A percentile compares a stretch with the other conserved stretches of the same genome.
Evolutionary conservation across 306 rosid genomes (phyloP).

Genomic region (Phaseolus lunatus): DNA sequence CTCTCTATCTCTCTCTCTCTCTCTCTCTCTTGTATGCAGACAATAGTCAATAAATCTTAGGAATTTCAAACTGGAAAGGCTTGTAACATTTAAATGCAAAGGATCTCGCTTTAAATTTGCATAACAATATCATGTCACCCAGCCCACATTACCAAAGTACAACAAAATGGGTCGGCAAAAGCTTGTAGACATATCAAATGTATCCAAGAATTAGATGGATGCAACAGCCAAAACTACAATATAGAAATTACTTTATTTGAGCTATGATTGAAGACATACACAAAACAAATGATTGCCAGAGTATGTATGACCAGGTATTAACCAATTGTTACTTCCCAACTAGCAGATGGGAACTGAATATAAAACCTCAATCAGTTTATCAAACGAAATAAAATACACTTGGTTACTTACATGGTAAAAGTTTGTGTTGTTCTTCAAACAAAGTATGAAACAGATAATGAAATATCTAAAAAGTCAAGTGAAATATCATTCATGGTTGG

Average conservation of each 20-base stretch:
- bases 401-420: background rate
- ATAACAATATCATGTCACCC: background rate
- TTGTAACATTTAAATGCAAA: background rate
- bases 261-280: conserved; percentile 10
- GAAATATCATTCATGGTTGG: conserved; percentile 1
- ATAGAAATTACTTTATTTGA: conserved; percentile 12
- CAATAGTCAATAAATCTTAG: conserved; percentile 11
- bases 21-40: conserved; percentile 23
- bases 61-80: conserved; percentile 1
- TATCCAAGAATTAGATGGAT: conserved; percentile 6
- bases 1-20: no score
- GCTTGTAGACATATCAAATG: conserved; percentile 10
- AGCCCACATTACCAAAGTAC: background rate
- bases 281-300: conserved; percentile 4
- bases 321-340: conserved; percentile 10
- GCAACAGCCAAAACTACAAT: background rate
- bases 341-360: background rate
- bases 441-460: conserved; percentile 35
- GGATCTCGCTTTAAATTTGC: background rate
- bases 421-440: background rate
- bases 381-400: background rate
- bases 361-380: background rate
- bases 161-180: conserved; percentile 24
- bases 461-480: background rate
- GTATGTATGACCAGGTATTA: conserved; percentile 14